Percentiles rank a stretch among this genome's conserved stretches.
These are phyloP conservation scores for Barnettozyma hawaiiensis DNA, from an alignment of 1,139 yeast species.

Conservation along the genomic window DNA sequence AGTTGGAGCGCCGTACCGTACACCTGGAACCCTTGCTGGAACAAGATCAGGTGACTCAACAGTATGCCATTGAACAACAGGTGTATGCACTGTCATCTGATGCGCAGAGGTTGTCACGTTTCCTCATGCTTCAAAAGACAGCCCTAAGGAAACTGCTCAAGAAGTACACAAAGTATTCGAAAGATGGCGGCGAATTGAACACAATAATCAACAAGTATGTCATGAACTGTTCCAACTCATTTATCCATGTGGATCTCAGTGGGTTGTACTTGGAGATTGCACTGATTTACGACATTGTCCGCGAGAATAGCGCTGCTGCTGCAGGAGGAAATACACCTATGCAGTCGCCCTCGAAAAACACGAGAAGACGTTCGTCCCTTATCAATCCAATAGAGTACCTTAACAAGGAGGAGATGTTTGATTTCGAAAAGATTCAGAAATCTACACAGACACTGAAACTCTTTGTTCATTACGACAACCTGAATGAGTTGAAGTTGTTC, in stretches of 20 bases:
- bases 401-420: constrained; percentile 29
- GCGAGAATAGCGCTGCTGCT: constrained; percentile 3
- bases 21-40: constrained; percentile 36
- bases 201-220: constrained; percentile 33
- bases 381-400: constrained; percentile 14
- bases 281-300: constrained; percentile 44
- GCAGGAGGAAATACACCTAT: constrained; percentile 1
- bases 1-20: constrained; percentile 39
- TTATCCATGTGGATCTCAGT: constrained; percentile 59
- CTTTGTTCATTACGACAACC: constrained; percentile 40
- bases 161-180: constrained; percentile 63
- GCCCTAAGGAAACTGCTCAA: constrained; percentile 78
- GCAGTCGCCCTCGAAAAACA: not conserved
- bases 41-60: constrained; percentile 12
- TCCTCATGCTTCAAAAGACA: constrained; percentile 71
- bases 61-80: constrained; percentile 7
- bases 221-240: constrained; percentile 43
- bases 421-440: constrained; percentile 29
- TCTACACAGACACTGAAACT: constrained; percentile 32
- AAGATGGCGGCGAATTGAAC: constrained; percentile 37
- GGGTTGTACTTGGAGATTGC: constrained; percentile 61
- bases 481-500: constrained; percentile 38
- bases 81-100: constrained; percentile 49
- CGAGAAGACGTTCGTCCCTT: constrained; percentile 14
- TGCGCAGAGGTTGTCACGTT: constrained; percentile 66